These are phyloP conservation scores for Rhizopogon roseolus DNA, from an alignment of 768 basidiomycete species.

Conservation along the genomic window DNA sequence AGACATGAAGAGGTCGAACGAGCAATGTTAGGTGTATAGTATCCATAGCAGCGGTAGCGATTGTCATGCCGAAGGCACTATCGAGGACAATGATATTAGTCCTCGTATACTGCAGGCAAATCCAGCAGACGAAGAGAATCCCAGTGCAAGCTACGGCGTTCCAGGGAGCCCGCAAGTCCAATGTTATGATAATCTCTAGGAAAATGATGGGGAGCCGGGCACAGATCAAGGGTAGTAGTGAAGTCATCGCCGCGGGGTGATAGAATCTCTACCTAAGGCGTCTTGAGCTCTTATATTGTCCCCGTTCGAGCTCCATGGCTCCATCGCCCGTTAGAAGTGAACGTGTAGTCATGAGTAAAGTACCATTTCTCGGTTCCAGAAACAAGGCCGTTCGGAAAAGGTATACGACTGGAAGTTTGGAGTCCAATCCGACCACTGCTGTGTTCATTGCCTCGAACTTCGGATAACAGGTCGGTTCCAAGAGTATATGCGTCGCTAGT, in stretches of 20 bases:
- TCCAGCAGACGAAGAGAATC: background rate
- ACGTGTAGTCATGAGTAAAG: too few species aligned
- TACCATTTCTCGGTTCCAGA: too few species aligned
- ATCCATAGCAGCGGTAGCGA: slow-evolving; percentile 17
- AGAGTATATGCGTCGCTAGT: too few species aligned
- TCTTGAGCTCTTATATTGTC: too few species aligned
- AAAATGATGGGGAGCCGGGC: background rate
- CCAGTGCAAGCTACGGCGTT: background rate
- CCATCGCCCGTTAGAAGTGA: too few species aligned
- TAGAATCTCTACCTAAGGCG: background rate
- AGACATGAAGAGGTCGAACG: slow-evolving; percentile 6
- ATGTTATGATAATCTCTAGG: background rate
- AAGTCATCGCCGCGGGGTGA: background rate
- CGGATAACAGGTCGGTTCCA: too few species aligned
- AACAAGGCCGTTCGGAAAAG: too few species aligned
- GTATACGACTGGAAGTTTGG: too few species aligned
- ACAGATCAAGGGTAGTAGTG: background rate
- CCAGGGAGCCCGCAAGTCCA: background rate
- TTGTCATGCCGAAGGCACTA: slow-evolving; percentile 1
- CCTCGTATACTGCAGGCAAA: background rate
- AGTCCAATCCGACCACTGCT: too few species aligned
- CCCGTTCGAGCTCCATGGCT: too few species aligned
- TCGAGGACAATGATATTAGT: background rate
- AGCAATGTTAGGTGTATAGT: slow-evolving; percentile 25
- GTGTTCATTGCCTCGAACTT: too few species aligned